Base-by-base conservation (phyloP, 768 basidiomycete genomes). In the Serendipita sp. region DNA sequence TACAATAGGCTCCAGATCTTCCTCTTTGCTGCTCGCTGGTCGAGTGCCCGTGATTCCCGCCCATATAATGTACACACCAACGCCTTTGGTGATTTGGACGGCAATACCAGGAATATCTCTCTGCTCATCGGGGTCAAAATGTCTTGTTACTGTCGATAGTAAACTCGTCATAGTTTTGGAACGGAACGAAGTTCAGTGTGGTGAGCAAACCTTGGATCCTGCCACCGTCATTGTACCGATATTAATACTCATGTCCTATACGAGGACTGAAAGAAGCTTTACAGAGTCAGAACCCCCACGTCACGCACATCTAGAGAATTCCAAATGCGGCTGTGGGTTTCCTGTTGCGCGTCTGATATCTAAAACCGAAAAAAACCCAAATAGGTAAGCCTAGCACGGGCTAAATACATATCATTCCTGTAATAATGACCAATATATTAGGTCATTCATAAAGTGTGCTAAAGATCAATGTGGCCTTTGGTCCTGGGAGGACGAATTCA, bases 21-120 rank as follows among this genome's bases (percentile, higher is more conserved):
- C 56, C 45, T 74, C 76, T 32, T 81, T 79, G 35, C 56, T 35
- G n/a, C 37, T 35, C 10, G 56, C n/a, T 28, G 35, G 24, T 60
- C 16, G 16, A 24, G 16, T 24, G 8, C 16, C 35, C 18, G 82
- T 83, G n/a, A 74, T 76, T 1, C 89, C 88, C 37, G 86, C 76
- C 89, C 89, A 92, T 63, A 92, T 70, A 88, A 92, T 89, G 74
- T 86, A 89, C 65, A 86, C 85, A 69, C 83, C 83, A 56, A 82
- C 81, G 64, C 92, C 73, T 66, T 75, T 75, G 51, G 84, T 89
- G 66, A 86, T 76, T 67, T 88, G 85, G 65, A 92, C 75, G 16
- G 76, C 84, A 41, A 41, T 13, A 45, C 64, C n/a, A 51, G 70
- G 67, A 74, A 72, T 44, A 44, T 38, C 38, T 35, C 18, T n/a